Percentiles rank a stretch among this genome's conserved stretches.
These are phyloP conservation scores for Jackrogersella minutella DNA, from an alignment of 495 filamentous ascomycete species.

Conservation along the genomic window DNA sequence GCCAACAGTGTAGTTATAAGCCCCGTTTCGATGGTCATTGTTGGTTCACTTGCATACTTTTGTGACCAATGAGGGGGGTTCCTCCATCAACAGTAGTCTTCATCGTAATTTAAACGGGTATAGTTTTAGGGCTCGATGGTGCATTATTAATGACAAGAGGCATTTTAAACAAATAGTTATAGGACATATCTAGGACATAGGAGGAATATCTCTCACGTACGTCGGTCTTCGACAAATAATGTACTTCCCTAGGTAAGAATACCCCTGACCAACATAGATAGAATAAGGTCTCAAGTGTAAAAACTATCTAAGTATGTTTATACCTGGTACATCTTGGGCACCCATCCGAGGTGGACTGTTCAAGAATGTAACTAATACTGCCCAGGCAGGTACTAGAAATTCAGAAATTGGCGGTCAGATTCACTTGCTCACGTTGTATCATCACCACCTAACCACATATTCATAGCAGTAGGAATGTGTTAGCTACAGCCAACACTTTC, in stretches of 20 bases:
- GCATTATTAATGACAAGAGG: slow-evolving; percentile 17
- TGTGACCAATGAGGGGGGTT: slow-evolving; percentile 25
- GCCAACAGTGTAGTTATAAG: slow-evolving; percentile 8
- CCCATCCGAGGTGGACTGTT: neutral
- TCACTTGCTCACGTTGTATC: slow-evolving; percentile 4
- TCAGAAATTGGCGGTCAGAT: neutral
- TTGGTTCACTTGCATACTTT: slow-evolving; percentile 30
- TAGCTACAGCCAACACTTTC: slow-evolving; percentile 1
- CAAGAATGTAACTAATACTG: neutral
- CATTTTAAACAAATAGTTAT: slow-evolving; percentile 14
- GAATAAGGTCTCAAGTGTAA: neutral
- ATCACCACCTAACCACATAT: slow-evolving; percentile 3
- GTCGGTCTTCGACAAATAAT: too few relatives aligned
- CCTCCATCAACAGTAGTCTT: slow-evolving; percentile 10
- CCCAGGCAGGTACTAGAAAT: neutral
- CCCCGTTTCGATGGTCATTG: slow-evolving; percentile 29
- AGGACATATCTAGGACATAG: neutral
- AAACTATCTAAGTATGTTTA: neutral
- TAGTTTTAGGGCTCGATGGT: slow-evolving; percentile 11
- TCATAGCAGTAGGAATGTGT: neutral
- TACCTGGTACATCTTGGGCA: neutral
- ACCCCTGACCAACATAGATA: neutral
- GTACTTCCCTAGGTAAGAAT: neutral
- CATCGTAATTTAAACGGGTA: slow-evolving; percentile 23
- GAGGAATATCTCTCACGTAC: neutral